Conservation (phyloP, 2,329 filamentous ascomycete species). For the Penicillium sp. region DNA sequence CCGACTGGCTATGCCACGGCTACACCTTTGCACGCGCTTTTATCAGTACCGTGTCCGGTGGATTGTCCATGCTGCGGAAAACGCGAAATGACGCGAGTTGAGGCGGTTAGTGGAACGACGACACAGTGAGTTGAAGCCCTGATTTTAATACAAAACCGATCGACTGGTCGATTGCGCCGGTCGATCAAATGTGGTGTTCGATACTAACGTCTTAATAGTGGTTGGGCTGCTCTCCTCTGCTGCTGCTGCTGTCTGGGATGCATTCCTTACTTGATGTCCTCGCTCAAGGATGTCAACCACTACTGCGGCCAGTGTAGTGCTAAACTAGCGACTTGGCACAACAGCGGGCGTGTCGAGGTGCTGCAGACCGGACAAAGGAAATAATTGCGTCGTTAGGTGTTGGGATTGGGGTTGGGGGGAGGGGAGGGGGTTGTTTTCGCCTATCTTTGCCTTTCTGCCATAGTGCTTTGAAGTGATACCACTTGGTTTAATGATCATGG, state of each 20-base stretch:
- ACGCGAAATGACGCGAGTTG: slow-evolving; percentile 32
- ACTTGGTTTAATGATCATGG: too few species aligned
- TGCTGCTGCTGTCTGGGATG: slow-evolving; percentile 47
- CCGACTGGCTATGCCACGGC: slow-evolving; percentile 27
- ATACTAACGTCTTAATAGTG: slow-evolving; percentile 32
- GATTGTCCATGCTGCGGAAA: slow-evolving; percentile 51
- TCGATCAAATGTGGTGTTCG: too few species aligned
- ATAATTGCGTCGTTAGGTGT: too few species aligned
- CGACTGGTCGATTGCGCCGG: too few species aligned
- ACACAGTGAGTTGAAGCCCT: slow-evolving; percentile 27
- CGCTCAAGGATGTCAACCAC: slow-evolving; percentile 52
- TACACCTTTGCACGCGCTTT: slow-evolving; percentile 26
- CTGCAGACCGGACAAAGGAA: slow-evolving; percentile 22
- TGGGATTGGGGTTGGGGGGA: too few species aligned
- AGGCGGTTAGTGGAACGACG: slow-evolving; percentile 25
- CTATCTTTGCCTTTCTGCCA: too few species aligned
- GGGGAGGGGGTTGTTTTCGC: too few species aligned
- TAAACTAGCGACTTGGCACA: slow-evolving; percentile 51
- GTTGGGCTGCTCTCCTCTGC: slow-evolving; percentile 49
- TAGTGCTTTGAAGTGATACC: too few species aligned
- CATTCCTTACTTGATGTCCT: slow-evolving; percentile 50
- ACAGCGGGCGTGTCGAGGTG: slow-evolving; percentile 49
- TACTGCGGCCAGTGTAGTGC: slow-evolving; percentile 50
- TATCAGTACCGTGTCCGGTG: slow-evolving; percentile 41
- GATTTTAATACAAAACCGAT: too few species aligned